Evolutionary conservation across 768 basidiomycete genomes (phyloP).

Genomic region (Suillus subaureus): DNA sequence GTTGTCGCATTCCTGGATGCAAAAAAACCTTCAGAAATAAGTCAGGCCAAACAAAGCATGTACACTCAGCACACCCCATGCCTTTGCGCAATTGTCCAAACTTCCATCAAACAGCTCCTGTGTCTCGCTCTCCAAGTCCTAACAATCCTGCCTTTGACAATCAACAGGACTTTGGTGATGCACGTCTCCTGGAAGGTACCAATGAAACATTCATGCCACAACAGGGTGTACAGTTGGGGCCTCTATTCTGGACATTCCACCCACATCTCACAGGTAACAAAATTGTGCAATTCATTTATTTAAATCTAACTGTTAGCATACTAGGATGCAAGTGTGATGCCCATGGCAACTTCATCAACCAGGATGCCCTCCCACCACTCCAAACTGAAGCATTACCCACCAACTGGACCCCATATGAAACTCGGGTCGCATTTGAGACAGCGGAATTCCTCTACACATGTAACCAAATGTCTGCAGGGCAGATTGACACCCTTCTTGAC

Average conservation of each 20-base stretch:
- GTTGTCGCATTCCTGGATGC: too few species aligned
- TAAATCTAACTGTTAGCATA: conserved; percentile 5
- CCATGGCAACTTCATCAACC: conserved; percentile 1
- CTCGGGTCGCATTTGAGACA: conserved; percentile 19
- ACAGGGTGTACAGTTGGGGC: background rate
- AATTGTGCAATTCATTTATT: background rate
- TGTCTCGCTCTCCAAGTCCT: too few species aligned
- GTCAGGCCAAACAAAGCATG: too few species aligned
- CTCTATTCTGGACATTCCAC: background rate
- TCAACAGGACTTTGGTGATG: too few species aligned
- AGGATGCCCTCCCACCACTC: conserved; percentile 8
- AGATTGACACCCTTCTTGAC: conserved; percentile 21
- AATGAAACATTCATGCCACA: too few species aligned
- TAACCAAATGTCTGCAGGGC: conserved; percentile 23
- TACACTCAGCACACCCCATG: too few species aligned
- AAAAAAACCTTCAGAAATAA: too few species aligned
- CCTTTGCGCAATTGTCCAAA: too few species aligned
- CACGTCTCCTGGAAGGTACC: too few species aligned
- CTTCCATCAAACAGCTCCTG: too few species aligned
- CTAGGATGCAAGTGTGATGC: conserved; percentile 10
- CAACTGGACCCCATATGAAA: conserved; percentile 18
- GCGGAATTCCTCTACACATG: conserved; percentile 23
- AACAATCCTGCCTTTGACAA: too few species aligned
- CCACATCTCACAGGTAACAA: conserved; percentile 6
- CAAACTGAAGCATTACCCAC: background rate